Base-by-base conservation (phyloP, 306 rosid species). In the Casuarina cunninghamiana region DNA sequence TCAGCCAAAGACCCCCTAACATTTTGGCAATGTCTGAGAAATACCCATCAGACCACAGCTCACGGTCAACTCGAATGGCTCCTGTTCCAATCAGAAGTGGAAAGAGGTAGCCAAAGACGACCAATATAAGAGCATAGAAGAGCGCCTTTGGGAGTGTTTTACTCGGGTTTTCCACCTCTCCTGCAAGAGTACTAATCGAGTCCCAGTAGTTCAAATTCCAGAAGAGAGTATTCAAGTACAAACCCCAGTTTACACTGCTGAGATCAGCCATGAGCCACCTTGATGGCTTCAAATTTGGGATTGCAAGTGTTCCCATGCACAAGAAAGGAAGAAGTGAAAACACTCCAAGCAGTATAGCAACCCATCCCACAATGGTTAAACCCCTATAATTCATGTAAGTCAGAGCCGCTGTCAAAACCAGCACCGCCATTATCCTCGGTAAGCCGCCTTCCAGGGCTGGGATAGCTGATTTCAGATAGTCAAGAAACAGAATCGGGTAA, bases 181-280 rank as follows among this genome's bases (percentile, higher is more conserved):
- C 91, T 0, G 93, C 73, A 67, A 92, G 87, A 6, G 91, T 88
- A 81, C 94, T 92, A 17, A 90, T 73, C 4, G 90, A 86, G 72
- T 89, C 97, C 97, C 91, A 88, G 12, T 86, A 91, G 81, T 89
- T 91, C 57, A 89, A 86, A 82, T 91, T 91, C 93, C 97, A 88
- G 67, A 91, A 91, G 37, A 91, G 82, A 4, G 87, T 87, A 79
- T 90, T 91, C 57, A 91, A 78, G 63, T 89, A 91, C 73, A 88
- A 77, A 75, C 83, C 83, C 94, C 92, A 85, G n/a, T 86, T 68
- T 65, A 88, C 87, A 12, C 72, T 80, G 51, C 78, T 62, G 76
- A 87, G 21, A 83, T 90, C 87, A 46, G 81, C 82, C 46, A 79
- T 73, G 17, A 85, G 0, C 94, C 93, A 92, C 60, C 88, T 89